These are phyloP conservation scores for Ogataea hybrid DNA, from an alignment of 1,139 yeast species.

Conservation along the genomic window DNA sequence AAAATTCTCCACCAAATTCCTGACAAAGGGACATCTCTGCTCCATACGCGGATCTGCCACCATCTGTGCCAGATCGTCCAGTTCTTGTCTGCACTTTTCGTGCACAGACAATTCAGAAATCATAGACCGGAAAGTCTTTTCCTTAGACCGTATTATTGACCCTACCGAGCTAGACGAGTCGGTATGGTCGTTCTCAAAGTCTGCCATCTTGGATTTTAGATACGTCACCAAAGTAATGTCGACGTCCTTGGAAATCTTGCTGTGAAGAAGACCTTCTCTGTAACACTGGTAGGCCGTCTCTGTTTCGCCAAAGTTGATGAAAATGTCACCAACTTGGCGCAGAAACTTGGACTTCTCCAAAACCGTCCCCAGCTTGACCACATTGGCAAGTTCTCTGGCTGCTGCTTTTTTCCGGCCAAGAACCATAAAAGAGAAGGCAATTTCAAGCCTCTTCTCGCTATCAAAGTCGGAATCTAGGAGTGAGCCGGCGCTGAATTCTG, in stretches of 20 bases:
- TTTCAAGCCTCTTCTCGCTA: slow-evolving; percentile 12
- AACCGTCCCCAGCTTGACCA: slow-evolving; percentile 15
- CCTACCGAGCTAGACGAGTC: slow-evolving; percentile 14
- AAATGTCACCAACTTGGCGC: slow-evolving; percentile 16
- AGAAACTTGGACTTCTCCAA: slow-evolving; percentile 15
- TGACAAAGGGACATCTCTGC: slow-evolving; percentile 7
- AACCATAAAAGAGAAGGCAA: slow-evolving; percentile 20
- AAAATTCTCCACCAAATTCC: slow-evolving; percentile 7
- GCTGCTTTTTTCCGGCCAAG: slow-evolving; percentile 21
- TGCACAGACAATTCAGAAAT: slow-evolving; percentile 14
- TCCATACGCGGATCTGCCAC: slow-evolving; percentile 3
- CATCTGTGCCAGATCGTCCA: slow-evolving; percentile 11
- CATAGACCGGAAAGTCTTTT: slow-evolving; percentile 14
- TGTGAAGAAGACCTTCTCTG: slow-evolving; percentile 16
- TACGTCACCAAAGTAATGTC: slow-evolving; percentile 10
- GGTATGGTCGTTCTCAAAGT: slow-evolving; percentile 9
- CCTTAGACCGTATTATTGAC: slow-evolving; percentile 12
- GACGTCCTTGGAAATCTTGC: slow-evolving; percentile 12
- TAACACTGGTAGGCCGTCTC: slow-evolving; percentile 17
- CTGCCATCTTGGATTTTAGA: slow-evolving; percentile 9
- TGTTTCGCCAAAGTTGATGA: slow-evolving; percentile 12
- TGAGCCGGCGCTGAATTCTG: slow-evolving; percentile 6
- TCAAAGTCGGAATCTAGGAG: slow-evolving; percentile 15
- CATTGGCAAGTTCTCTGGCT: slow-evolving; percentile 21
- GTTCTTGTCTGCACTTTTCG: slow-evolving; percentile 14